phyloP scores from a whole-genome alignment of 2,329 filamentous ascomycete genomes.

The Claviceps digitariae region DNA sequence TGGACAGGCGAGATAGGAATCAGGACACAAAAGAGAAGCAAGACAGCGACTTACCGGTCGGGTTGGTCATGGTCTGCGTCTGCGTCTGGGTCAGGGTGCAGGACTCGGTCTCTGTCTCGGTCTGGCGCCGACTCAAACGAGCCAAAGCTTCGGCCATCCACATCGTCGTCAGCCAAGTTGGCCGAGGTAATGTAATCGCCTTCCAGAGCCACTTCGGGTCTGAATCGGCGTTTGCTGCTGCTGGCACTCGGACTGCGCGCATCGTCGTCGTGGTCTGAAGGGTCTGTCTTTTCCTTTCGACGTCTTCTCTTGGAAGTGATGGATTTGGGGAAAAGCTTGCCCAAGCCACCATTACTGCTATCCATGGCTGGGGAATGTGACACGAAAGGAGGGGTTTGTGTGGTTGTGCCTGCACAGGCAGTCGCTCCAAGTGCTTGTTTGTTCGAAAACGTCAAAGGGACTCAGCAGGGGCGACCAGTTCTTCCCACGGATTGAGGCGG shows the following conservation, averaged over 20 bases:
- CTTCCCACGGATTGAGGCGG: no score
- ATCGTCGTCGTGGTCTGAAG: conserved; percentile 16
- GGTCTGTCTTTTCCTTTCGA: conserved; percentile 28
- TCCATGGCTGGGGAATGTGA: conserved; percentile 6
- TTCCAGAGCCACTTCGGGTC: conserved; percentile 22
- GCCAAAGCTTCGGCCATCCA: conserved; percentile 18
- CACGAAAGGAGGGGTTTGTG: no score
- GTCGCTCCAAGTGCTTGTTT: no score
- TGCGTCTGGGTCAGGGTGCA: conserved; percentile 20
- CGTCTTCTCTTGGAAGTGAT: conserved; percentile 35
- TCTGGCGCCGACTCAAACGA: conserved; percentile 21
- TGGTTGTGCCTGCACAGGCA: no score
- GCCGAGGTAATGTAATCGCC: conserved; percentile 19
- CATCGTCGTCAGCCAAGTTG: conserved; percentile 18
- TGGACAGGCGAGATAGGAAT: background rate
- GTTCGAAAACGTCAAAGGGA: no score
- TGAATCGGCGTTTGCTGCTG: conserved; percentile 6
- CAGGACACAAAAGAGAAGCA: background rate
- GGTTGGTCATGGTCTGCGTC: conserved; percentile 14
- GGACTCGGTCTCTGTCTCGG: conserved; percentile 14
- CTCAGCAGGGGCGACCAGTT: no score
- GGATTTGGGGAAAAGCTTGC: conserved; percentile 40
- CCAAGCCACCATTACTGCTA: conserved; percentile 24
- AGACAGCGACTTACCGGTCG: background rate
- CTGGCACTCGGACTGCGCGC: conserved; percentile 21